These are phyloP conservation scores for Gnaphalium uliginosum DNA, from an alignment of 129 eudicot species.

Conservation along the genomic window DNA sequence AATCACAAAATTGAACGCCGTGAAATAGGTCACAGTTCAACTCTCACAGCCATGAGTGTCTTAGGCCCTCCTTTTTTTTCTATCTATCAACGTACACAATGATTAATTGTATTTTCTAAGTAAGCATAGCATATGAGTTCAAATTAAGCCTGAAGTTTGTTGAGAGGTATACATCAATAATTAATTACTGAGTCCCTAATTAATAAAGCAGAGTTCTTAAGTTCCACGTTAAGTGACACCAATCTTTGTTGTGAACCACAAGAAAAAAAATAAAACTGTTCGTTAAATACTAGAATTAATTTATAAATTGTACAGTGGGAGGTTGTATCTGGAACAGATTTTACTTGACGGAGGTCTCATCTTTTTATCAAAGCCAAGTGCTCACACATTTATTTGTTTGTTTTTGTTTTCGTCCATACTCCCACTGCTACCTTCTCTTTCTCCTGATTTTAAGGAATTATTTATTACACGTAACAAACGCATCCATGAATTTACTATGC, in stretches of 20 bases:
- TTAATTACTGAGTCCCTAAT: too few species aligned
- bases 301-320: too few species aligned
- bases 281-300: not conserved
- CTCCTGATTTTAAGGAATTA: slow-evolving; percentile 14
- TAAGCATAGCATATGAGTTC: too few species aligned
- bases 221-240: not conserved
- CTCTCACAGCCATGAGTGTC: too few species aligned
- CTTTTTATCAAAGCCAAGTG: slow-evolving; percentile 12
- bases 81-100: too few species aligned
- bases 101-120: too few species aligned
- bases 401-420: slow-evolving; percentile 7
- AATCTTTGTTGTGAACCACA: not conserved
- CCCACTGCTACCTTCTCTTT: slow-evolving; percentile 1
- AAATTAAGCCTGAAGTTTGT: too few species aligned
- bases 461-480: slow-evolving; percentile 2
- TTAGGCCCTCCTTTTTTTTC: too few species aligned
- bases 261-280: too few species aligned
- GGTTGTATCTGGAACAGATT: slow-evolving; percentile 30
- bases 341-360: slow-evolving; percentile 31
- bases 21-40: too few species aligned
- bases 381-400: slow-evolving; percentile 11
- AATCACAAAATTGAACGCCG: too few species aligned
- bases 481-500: not conserved
- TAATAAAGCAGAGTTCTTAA: not conserved
- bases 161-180: too few species aligned